These are phyloP conservation scores for Grosmannia penicillata DNA, from an alignment of 2,329 filamentous ascomycete species.

Conservation along the genomic window DNA sequence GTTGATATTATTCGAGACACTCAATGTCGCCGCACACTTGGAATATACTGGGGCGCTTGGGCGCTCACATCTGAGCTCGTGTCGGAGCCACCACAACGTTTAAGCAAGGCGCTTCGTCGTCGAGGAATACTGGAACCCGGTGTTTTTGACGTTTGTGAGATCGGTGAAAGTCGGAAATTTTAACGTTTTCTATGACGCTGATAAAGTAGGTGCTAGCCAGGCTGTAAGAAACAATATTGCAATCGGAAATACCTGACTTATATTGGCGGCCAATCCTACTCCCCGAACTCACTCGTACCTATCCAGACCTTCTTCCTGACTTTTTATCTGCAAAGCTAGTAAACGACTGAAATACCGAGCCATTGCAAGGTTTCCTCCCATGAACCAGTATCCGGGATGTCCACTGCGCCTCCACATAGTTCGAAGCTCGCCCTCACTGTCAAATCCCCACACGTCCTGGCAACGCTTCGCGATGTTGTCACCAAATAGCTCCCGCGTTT, in stretches of 20 bases:
- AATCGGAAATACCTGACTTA: no score
- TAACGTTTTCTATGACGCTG: not conserved
- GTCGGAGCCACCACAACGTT: conserved; percentile 59
- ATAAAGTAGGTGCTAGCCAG: no score
- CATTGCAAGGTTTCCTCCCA: conserved; percentile 48
- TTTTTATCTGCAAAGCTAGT: conserved; percentile 38
- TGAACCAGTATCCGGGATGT: conserved; percentile 50
- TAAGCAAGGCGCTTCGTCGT: conserved; percentile 56
- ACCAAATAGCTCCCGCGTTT: conserved; percentile 45
- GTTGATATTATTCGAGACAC: conserved; percentile 86
- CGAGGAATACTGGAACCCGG: conserved; percentile 55
- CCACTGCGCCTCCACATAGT: conserved; percentile 45
- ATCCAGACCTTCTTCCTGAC: conserved; percentile 9
- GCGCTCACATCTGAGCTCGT: conserved; percentile 74
- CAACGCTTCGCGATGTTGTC: conserved; percentile 42
- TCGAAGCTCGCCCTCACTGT: conserved; percentile 38
- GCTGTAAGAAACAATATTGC: no score
- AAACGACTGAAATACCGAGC: conserved; percentile 44
- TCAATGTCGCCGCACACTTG: conserved; percentile 61
- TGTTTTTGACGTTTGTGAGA: conserved; percentile 67
- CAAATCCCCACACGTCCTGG: conserved; percentile 46
- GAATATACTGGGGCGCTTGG: conserved; percentile 91
- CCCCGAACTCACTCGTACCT: conserved; percentile 1
- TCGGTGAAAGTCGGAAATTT: conserved; percentile 72
- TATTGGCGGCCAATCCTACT: not conserved